These are phyloP conservation scores for Elaeagnus macrophylla DNA, from an alignment of 306 rosid species.

Conservation along the genomic window DNA sequence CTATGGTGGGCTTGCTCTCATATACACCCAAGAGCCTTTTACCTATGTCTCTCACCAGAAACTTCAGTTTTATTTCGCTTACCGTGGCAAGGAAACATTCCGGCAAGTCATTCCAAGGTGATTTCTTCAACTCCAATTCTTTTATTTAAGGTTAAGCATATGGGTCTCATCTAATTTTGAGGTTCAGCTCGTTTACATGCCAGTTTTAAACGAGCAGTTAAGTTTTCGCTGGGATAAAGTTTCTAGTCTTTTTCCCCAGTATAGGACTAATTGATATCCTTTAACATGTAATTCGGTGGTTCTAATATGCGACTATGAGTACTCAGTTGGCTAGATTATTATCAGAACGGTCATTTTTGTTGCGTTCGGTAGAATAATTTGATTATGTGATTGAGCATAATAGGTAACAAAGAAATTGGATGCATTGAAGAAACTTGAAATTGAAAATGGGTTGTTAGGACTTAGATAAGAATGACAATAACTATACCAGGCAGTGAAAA, in stretches of 20 bases:
- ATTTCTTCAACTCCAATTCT: not conserved
- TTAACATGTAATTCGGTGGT: not conserved
- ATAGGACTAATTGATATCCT: too few species aligned
- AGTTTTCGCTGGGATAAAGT: not conserved
- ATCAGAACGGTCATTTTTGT: not conserved
- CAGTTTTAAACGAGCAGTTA: not conserved
- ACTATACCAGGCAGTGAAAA: not conserved
- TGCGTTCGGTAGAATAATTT: not conserved
- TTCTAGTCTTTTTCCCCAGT: not conserved
- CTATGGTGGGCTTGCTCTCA: conserved; percentile 38
- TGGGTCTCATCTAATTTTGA: not conserved
- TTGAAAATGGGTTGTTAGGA: not conserved
- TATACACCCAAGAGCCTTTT: conserved; percentile 25
- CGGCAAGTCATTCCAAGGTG: conserved; percentile 54
- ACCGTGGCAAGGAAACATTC: conserved; percentile 27
- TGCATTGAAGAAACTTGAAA: not conserved
- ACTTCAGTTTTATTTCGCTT: conserved; percentile 31
- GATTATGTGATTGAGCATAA: not conserved
- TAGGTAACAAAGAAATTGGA: conserved; percentile 3
- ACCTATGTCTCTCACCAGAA: conserved; percentile 23
- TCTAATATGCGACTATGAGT: not conserved
- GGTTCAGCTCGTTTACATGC: not conserved
- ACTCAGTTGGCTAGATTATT: not conserved
- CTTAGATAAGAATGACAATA: not conserved
- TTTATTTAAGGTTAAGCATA: not conserved